Evolutionary conservation across 495 filamentous ascomycete species (phyloP), one percentile per base, ranked within the genome.

Genomic region (Ramalina peruviana): DNA sequence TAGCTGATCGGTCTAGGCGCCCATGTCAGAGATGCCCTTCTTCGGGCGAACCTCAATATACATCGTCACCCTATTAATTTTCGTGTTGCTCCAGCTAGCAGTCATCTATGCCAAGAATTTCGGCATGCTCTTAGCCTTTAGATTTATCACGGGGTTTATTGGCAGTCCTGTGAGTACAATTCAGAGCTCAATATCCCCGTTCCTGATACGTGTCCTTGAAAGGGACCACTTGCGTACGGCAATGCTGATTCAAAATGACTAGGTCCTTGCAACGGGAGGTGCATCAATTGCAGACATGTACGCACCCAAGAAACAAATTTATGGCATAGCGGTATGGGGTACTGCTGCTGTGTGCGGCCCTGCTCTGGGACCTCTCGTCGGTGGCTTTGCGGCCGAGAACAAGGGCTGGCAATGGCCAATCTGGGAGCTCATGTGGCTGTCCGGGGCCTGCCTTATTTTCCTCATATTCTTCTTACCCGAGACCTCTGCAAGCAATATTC

Each of bases 351-450:
- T 92, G 64, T 75, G 75, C 3, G 86, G 86, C 3, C 87, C 88
- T 0, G 68, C 90, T 7, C 61, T 88, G 9, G 86, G 83, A 0
- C 85, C 87, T 9, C 86, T 89, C 43, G 72, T 88, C 52, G 86
- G 87, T 48, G 88, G 86, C 9, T 92, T 88, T 67, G 68, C 79
- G 7, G 68, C 76, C 17, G 75, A 75, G 10, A 66, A 81, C 56
- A 70, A 76, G 1, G 83, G 81, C 48, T 94, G 87, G 88, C 75
- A 85, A 40, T 94, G 86, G 86, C 92, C 87, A 88, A 83, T 55
- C 60, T 79, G 46, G 70, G 73, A 15, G 69, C 75, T 17, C 77
- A 89, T 51, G 84, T 90, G 81, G 86, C 83, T 49, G 76, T 76
- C 46, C 33, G 38, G 46, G 51, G 46, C 76, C 15, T 77, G 81